Base-by-base conservation (phyloP, 2,329 filamentous ascomycete genomes). In the Hypoxylon sp. region DNA sequence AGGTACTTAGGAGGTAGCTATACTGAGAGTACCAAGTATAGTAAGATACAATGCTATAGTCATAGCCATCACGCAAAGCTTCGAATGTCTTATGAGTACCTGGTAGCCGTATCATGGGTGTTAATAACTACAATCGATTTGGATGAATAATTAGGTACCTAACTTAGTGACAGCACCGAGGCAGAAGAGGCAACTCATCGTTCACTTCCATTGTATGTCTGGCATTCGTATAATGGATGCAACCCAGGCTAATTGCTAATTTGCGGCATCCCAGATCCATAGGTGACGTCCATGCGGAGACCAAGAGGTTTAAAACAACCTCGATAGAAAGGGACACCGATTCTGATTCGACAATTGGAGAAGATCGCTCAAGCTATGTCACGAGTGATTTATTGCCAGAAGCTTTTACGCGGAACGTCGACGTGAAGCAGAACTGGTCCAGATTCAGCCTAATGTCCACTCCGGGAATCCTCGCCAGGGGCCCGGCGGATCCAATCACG, bases 401-500 rank as follows among this genome's bases (percentile, higher is more conserved):
- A 64, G 34, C 37, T 32, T 54, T 39, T 46, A 20, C 19, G 28
- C 64, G 64, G 64, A 64, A 67, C 53, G 64, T 64, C 50, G 54
- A 52, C 8, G 19, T 56, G 41, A 48, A 64, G 32, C 22, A 60
- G 30, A 51, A 37, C 30, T 28, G 28, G 39, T 56, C 24, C 20
- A 53, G n/a, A 67, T 67, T 67, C 60, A 67, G 64, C 54, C 64
- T 67, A 67, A 67, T 67, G 41, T 61, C 7, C 28, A 53, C 53
- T 49, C 54, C 64, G 60, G 64, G 54, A 67, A 59, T 52, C 60
- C 34, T 63, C 43, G 65, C 57, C 49, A 68, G 60, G 57, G 28
- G 19, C 48, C 62, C 63, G 60, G 43, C 13, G 37, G 48, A 46
- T 32, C 70, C 71, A 72, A 73, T 73, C 64, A 71, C 15, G 46